Percentiles rank a stretch among this genome's conserved stretches.
Evolutionary conservation across 2,329 filamentous ascomycete genomes (phyloP).

Genomic region (Talaromyces islandicus): DNA sequence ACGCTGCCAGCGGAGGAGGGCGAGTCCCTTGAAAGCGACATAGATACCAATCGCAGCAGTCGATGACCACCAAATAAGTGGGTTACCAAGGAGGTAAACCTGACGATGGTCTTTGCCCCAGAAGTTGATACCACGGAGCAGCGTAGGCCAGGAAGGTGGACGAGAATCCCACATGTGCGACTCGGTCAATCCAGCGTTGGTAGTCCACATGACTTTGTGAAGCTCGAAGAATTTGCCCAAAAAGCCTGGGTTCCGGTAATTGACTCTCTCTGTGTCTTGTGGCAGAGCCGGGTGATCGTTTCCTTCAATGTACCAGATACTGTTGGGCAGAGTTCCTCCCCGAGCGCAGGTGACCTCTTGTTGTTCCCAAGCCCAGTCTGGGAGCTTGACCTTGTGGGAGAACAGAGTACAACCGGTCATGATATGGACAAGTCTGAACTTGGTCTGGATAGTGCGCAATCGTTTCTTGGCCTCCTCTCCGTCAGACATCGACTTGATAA

Average conservation of each 20-base stretch:
- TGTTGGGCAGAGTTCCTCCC: slow-evolving; percentile 88
- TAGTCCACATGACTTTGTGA: slow-evolving; percentile 98
- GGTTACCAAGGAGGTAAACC: slow-evolving; percentile 94
- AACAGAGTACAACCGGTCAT: slow-evolving; percentile 97
- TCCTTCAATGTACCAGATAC: slow-evolving; percentile 90
- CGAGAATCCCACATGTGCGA: slow-evolving; percentile 98
- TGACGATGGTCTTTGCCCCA: slow-evolving; percentile 93
- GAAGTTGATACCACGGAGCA: slow-evolving; percentile 96
- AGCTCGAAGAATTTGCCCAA: slow-evolving; percentile 97
- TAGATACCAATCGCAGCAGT: slow-evolving; percentile 73
- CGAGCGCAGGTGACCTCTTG: slow-evolving; percentile 98
- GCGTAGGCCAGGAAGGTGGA: slow-evolving; percentile 84
- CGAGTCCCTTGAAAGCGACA: slow-evolving; percentile 75
- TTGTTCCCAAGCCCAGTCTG: slow-evolving; percentile 95
- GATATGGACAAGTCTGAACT: slow-evolving; percentile 89
- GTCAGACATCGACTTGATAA: slow-evolving; percentile 82
- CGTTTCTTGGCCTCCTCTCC: slow-evolving; percentile 73
- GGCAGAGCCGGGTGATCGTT: slow-evolving; percentile 78
- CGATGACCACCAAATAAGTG: slow-evolving; percentile 88
- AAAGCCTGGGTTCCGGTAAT: slow-evolving; percentile 91
- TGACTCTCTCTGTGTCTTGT: slow-evolving; percentile 79
- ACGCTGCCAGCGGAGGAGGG: slow-evolving; percentile 89
- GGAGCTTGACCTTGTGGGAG: slow-evolving; percentile 98
- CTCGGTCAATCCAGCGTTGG: slow-evolving; percentile 91
- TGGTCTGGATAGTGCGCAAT: slow-evolving; percentile 88